A percentile compares a stretch with the other conserved stretches of the same genome.
These are phyloP conservation scores for Colletotrichum simmondsii DNA, from an alignment of 2,329 filamentous ascomycete species.

Conservation along the genomic window DNA sequence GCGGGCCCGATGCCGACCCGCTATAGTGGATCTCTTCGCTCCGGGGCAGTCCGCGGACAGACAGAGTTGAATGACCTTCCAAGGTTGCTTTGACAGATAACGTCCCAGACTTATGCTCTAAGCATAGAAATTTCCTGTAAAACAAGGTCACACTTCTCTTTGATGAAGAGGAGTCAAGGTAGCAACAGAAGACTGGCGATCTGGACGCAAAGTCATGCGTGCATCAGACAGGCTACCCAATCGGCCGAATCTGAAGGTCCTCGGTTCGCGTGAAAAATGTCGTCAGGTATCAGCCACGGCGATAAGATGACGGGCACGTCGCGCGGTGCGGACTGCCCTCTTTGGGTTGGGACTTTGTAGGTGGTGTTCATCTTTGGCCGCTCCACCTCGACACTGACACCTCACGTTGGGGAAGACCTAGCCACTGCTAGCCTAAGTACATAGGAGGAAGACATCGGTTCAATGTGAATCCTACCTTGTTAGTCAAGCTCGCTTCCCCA, in stretches of 20 bases:
- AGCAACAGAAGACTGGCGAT: constrained; percentile 2
- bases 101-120: neutral
- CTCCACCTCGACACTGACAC: constrained; percentile 13
- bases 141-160: neutral
- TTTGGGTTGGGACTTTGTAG: neutral
- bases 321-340: constrained; percentile 15
- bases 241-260: constrained; percentile 19
- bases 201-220: constrained; percentile 24
- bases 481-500: neutral
- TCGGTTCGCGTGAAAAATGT: neutral
- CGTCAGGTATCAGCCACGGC: constrained; percentile 14
- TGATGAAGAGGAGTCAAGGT: neutral
- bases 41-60: constrained; percentile 7
- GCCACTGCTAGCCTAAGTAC: too few species aligned
- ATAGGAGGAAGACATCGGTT: neutral
- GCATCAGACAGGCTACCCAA: constrained; percentile 14
- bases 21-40: neutral
- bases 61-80: neutral
- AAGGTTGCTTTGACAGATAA: neutral
- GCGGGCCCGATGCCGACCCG: constrained; percentile 21
- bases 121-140: neutral
- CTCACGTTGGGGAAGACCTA: neutral
- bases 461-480: neutral
- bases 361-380: constrained; percentile 1
- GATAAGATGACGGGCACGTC: constrained; percentile 18